These are phyloP conservation scores for Zhuliangozyma blackwelliae DNA, from an alignment of 1,139 yeast genomes.

Conservation along the genomic window DNA sequence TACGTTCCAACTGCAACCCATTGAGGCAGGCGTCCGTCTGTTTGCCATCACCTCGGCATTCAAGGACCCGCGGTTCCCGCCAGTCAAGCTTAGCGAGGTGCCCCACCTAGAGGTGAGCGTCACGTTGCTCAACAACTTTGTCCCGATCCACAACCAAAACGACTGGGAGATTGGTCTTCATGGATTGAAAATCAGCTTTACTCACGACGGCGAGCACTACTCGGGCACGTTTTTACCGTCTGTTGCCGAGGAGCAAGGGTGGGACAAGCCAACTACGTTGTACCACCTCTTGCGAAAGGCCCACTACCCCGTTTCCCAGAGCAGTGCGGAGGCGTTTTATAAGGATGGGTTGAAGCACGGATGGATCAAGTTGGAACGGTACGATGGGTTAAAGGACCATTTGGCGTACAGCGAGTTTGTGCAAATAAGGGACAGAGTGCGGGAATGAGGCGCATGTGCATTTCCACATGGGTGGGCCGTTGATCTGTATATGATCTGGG, in stretches of 20 bases:
- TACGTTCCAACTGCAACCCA: conserved; percentile 50
- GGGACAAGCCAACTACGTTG: conserved; percentile 74
- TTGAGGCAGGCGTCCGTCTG: conserved; percentile 55
- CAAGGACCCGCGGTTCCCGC: conserved; percentile 72
- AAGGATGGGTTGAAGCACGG: conserved; percentile 29
- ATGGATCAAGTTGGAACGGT: conserved; percentile 32
- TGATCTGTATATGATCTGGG: no score
- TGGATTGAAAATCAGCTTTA: conserved; percentile 65
- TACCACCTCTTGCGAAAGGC: conserved; percentile 71
- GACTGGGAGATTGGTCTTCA: conserved; percentile 84
- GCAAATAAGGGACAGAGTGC: conserved; percentile 9
- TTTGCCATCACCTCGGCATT: conserved; percentile 69
- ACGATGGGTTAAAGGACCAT: conserved; percentile 34
- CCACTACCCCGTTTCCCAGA: conserved; percentile 27
- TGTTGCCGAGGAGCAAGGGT: conserved; percentile 85
- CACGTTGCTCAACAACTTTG: conserved; percentile 64
- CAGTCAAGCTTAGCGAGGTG: conserved; percentile 59
- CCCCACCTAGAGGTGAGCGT: conserved; percentile 43
- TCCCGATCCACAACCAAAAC: conserved; percentile 40
- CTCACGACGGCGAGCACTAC: conserved; percentile 25
- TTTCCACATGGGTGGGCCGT: no score
- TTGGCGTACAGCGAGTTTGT: conserved; percentile 25
- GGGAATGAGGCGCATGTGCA: background rate
- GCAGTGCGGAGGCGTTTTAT: conserved; percentile 22
- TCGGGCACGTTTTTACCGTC: conserved; percentile 87